Conservation (phyloP, 2,329 filamentous ascomycete genomes). For the Bipolaris sorokiniana region DNA sequence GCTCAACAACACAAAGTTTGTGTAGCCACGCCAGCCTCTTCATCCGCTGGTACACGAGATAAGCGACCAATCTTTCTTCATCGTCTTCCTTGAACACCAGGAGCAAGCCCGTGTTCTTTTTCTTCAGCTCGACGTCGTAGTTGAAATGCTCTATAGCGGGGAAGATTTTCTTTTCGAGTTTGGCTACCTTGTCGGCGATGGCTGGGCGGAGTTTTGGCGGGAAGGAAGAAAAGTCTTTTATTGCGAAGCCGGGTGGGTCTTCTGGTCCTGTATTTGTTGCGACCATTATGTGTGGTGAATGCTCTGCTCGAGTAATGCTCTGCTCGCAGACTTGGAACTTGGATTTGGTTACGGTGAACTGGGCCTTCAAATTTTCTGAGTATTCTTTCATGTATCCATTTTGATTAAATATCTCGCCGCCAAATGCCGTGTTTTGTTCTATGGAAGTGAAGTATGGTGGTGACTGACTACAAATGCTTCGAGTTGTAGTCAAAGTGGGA, state of each 20-base stretch:
- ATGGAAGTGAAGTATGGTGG: neutral
- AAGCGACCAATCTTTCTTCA: slow-evolving; percentile 49
- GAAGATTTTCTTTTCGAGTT: slow-evolving; percentile 58
- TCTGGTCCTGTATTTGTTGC: neutral
- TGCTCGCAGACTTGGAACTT: neutral
- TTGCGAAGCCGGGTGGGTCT: slow-evolving; percentile 15
- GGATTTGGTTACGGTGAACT: neutral
- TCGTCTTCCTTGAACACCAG: slow-evolving; percentile 35
- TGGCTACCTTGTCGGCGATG: slow-evolving; percentile 31
- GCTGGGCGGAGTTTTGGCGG: slow-evolving; percentile 28
- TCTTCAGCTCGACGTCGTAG: slow-evolving; percentile 56
- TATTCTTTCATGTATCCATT: neutral
- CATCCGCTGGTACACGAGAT: slow-evolving; percentile 42
- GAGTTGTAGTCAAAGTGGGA: slow-evolving; percentile 2
- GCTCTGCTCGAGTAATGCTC: no score
- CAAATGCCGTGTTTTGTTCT: neutral
- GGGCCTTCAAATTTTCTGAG: neutral
- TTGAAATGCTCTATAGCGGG: slow-evolving; percentile 58
- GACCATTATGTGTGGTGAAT: slow-evolving; percentile 9
- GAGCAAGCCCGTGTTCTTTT: slow-evolving; percentile 56
- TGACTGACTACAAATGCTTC: neutral
- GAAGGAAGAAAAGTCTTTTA: slow-evolving; percentile 25
- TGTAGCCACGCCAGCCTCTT: slow-evolving; percentile 54
- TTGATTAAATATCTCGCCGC: neutral
- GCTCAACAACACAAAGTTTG: slow-evolving; percentile 59